Evolutionary conservation across 192 early-diverging fungal genomes (phyloP).

Genomic region (Gamsiella multidivaricata): DNA sequence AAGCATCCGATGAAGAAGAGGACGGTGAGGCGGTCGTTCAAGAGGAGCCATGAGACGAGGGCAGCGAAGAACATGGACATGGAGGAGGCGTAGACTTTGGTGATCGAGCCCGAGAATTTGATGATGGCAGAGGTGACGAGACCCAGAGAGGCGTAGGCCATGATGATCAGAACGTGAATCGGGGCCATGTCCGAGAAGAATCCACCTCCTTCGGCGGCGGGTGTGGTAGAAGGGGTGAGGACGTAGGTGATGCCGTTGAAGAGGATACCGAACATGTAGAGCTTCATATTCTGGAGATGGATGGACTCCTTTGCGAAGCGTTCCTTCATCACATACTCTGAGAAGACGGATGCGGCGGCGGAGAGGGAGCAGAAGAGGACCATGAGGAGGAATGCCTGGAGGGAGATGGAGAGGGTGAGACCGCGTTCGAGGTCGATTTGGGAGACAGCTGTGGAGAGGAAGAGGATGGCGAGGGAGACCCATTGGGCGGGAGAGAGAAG

Average conservation of each 20-base stretch:
- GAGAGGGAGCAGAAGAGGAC: constrained; percentile 51
- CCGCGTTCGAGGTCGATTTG: constrained; percentile 50
- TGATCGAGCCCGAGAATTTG: constrained; percentile 55
- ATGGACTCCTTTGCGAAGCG: constrained; percentile 50
- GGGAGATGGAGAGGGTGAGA: constrained; percentile 15
- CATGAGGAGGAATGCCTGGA: constrained; percentile 50
- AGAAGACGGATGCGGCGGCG: constrained; percentile 47
- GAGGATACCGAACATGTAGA: constrained; percentile 55
- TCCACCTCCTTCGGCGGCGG: too few relatives aligned
- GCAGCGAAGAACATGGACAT: constrained; percentile 58
- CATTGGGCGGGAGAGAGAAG: constrained; percentile 36
- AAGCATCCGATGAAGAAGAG: constrained; percentile 53
- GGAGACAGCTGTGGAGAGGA: constrained; percentile 44
- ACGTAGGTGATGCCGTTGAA: constrained; percentile 53
- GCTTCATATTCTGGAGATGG: constrained; percentile 55
- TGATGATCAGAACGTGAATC: constrained; percentile 45
- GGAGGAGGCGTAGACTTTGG: constrained; percentile 52
- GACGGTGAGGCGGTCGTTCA: constrained; percentile 40
- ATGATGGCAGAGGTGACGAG: constrained; percentile 55
- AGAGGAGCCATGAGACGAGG: constrained; percentile 37
- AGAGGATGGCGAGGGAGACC: constrained; percentile 44
- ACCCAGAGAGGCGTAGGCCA: constrained; percentile 44
- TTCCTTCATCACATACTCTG: constrained; percentile 58
- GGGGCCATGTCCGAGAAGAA: constrained; percentile 45
- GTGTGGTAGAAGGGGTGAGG: background rate